Conservation (phyloP, 1,284 basidiomycete genomes). For the Ceratobasidium sp. region DNA sequence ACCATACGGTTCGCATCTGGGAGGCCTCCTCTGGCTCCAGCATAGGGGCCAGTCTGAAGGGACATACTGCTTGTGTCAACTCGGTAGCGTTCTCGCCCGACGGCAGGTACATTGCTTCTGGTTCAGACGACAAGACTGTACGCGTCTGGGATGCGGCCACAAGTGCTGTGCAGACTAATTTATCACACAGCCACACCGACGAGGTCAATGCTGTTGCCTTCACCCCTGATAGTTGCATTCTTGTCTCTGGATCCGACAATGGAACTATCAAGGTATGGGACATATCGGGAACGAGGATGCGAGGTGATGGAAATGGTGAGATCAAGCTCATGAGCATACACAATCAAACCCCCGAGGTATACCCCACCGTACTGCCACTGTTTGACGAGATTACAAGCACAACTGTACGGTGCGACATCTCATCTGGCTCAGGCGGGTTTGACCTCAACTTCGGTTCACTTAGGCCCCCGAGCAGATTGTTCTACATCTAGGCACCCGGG, state of each 20-base stretch:
- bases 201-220: not conserved
- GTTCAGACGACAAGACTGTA: not conserved
- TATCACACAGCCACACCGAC: not conserved
- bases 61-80: not conserved
- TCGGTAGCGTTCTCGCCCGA: conserved; percentile 18
- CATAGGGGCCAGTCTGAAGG: not conserved
- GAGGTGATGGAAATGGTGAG: too few species aligned
- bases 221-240: not conserved
- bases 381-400: too few species aligned
- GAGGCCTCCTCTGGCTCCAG: not conserved
- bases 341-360: too few species aligned
- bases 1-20: not conserved
- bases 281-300: too few species aligned
- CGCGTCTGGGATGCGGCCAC: conserved; percentile 22
- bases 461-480: too few species aligned
- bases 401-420: too few species aligned
- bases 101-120: conserved; percentile 25
- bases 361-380: too few species aligned
- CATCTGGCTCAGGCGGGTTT: too few species aligned
- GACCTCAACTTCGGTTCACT: too few species aligned
- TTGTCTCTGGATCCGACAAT: not conserved
- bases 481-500: conserved; percentile 57
- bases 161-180: not conserved
- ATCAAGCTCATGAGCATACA: too few species aligned
- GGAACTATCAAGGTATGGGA: not conserved